Evolutionary conservation across 1,284 basidiomycete species (phyloP).

Genomic region (Psilocybe mexicana): DNA sequence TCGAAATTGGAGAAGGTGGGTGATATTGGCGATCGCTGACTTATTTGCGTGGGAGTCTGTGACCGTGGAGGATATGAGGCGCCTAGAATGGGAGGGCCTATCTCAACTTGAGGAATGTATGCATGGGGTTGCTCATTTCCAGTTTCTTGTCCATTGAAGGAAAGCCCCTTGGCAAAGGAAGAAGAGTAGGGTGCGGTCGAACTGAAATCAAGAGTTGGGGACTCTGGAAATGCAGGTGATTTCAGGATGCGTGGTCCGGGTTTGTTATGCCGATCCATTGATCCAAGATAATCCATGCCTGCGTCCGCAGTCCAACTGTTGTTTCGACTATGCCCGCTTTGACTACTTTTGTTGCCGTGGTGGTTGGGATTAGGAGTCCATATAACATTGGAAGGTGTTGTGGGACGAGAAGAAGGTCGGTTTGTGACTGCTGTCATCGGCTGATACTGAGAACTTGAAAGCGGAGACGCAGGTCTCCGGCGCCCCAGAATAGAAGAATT

Average conservation of each 20-base stretch:
- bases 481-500: constrained; percentile 53
- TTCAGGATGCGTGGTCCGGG: constrained; percentile 32
- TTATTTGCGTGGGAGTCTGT: constrained; percentile 60
- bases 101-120: constrained; percentile 52
- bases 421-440: constrained; percentile 41
- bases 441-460: constrained; percentile 60
- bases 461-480: constrained; percentile 66
- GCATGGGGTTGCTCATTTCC: constrained; percentile 43
- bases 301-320: constrained; percentile 58
- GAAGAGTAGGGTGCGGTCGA: constrained; percentile 15
- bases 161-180: constrained; percentile 19
- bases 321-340: constrained; percentile 52
- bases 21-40: constrained; percentile 52
- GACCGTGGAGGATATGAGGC: constrained; percentile 51
- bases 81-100: constrained; percentile 47
- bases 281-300: constrained; percentile 35
- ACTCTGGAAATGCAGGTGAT: constrained; percentile 62
- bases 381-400: constrained; percentile 72
- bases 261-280: constrained; percentile 32
- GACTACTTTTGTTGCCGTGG: constrained; percentile 28
- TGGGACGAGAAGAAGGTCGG: constrained; percentile 52
- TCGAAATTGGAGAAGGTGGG: constrained; percentile 47
- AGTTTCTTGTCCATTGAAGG: constrained; percentile 24
- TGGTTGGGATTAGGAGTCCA: constrained; percentile 46
- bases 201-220: constrained; percentile 45